Base-by-base conservation (phyloP, 768 basidiomycete genomes). In the Suillus subalutaceus region DNA sequence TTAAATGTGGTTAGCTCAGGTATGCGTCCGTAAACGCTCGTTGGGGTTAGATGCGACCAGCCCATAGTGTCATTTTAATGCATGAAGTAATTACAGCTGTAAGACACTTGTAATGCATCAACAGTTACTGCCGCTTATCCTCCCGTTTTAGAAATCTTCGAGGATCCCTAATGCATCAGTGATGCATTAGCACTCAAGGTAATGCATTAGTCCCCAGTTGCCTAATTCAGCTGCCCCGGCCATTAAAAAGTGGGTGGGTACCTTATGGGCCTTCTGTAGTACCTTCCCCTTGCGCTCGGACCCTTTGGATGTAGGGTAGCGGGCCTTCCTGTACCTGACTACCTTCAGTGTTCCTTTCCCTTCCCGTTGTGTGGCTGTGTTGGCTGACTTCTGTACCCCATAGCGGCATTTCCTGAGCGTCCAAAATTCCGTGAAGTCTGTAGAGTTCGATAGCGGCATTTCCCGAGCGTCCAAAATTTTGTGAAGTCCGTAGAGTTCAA, bases 91-190 rank as follows among this genome's bases (percentile, higher is more conserved):
- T 52, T 26, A 26, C 23, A 52, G 26, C 13, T 52, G 50, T 52
- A 52, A 52, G 50, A 52, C 50, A 52, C 50, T 52, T 52, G 50
- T 52, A 52, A 52, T 52, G 50, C 23, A 52, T 52, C 13, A 26
- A 52, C 50, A 52, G 6, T 52, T 52, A 52, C 50, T 52, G 50
- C 50, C 3, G 26, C 50, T 52, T 7, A 26, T 26, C n/a, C 48
- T 50, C 48, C 23, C 23, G 26, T 50, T n/a, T 50, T 50, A 50
- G 23, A 52, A 52, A 52, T 26, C 13, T 52, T 52, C 3, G 6
- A 52, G 50, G 50, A 26, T 52, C 50, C 50, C 23, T 52, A 26
- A 52, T 52, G 50, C 13, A 52, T 52, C 20, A 46, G 23, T 52
- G 15, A 26, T 52, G 7, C 23, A 26, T 52, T 52, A 52, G 50